A percentile compares a stretch with the other conserved stretches of the same genome.
Conservation (phyloP, 2,329 filamentous ascomycete genomes). For the Pyrenophora teres region DNA sequence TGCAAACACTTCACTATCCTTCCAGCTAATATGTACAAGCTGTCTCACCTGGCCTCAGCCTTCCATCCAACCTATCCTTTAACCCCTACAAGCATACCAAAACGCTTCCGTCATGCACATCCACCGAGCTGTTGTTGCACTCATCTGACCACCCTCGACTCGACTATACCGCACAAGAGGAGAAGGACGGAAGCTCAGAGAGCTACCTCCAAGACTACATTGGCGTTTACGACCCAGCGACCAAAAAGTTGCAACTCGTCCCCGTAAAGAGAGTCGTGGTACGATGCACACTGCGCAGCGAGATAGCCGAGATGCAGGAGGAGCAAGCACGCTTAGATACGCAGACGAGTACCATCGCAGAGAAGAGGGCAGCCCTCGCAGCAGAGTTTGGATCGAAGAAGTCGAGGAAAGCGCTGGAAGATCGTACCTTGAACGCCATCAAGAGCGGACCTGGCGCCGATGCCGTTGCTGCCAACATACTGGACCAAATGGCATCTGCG, state of each 20-base stretch:
- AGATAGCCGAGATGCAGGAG: constrained; percentile 48
- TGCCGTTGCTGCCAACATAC: constrained; percentile 52
- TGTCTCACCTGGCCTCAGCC: constrained; percentile 50
- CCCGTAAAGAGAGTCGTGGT: constrained; percentile 59
- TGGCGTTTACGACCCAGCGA: constrained; percentile 62
- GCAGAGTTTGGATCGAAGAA: constrained; percentile 85
- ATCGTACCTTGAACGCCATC: constrained; percentile 74
- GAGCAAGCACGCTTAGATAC: constrained; percentile 37
- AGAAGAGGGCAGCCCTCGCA: constrained; percentile 71
- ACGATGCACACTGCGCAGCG: constrained; percentile 55
- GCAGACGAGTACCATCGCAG: constrained; percentile 52
- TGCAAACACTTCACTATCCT: accelerated
- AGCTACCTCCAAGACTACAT: constrained; percentile 64
- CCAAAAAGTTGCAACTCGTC: constrained; percentile 58
- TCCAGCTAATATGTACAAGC: constrained; percentile 29
- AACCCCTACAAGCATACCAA: constrained; percentile 54
- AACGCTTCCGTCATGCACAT: constrained; percentile 30
- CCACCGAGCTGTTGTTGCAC: constrained; percentile 60
- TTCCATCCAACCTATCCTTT: constrained; percentile 51
- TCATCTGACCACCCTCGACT: constrained; percentile 64
- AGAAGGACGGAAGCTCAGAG: constrained; percentile 53
- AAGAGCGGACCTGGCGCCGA: constrained; percentile 35
- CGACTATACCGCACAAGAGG: constrained; percentile 61
- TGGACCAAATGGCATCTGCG: constrained; percentile 65
- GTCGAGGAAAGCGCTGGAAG: constrained; percentile 75